Base-by-base conservation (phyloP, 1,284 basidiomycete genomes). In the Phylloporus gajari region DNA sequence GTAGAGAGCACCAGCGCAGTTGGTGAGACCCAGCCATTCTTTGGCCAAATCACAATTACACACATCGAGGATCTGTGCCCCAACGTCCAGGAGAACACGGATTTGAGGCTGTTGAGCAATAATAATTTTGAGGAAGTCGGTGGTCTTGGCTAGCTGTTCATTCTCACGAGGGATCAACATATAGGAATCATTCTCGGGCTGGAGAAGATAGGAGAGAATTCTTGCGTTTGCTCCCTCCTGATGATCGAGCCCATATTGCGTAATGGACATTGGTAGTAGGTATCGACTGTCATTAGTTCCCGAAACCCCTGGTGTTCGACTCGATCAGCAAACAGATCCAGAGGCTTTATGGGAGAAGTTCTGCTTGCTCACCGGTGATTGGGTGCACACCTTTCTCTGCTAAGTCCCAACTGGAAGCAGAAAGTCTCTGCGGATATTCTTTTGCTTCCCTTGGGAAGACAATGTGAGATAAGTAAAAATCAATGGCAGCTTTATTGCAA, bases 21-120 rank as follows among this genome's bases (percentile, higher is more conserved):
- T 74, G 1, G 69, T 76, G 62, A 83, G 68, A 35, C 74, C 61
- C 0, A 90, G 79, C 88, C 89, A 90, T 7, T 70, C 64, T 30
- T 70, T 63, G 1, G 82, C 86, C 1, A 89, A 69, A 17, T 85
- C 78, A 5, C 75, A 48, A 68, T 88, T 89, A 32, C 80, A 75
- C 48, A 88, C 70, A 46, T 89, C 88, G n/a, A 90, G 79, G 76
- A 89, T 86, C 73, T 89, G 89, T 2, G 88, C 89, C 2, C 89
- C 88, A 17, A 89, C 87, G 67, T 88, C 67, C 46, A 68, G 51
- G 5, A 68, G 15, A 17, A 70, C 58, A 2, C 38, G 69, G 13
- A 70, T 70, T 11, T 68, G 56, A 9, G 56, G 68, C 3, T 46
- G 21, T 40, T 56, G 58, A 0, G 38, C 2, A 35, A 44, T 46